Conservation (phyloP, 805 yeast genomes). For the Zygosaccharomyces lentus region DNA sequence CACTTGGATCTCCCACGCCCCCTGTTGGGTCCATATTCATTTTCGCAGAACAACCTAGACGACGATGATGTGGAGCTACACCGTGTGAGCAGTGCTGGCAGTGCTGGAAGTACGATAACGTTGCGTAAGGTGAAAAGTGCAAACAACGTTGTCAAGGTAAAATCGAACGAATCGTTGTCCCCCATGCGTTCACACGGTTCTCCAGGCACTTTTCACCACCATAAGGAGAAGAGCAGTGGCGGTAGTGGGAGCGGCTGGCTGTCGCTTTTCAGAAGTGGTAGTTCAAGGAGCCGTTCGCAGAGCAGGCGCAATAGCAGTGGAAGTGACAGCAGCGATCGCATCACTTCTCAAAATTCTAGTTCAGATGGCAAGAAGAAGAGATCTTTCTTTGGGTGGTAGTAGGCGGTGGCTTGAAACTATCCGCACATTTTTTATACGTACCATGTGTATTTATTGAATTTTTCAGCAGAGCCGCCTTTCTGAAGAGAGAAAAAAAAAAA, state of each 20-base stretch:
- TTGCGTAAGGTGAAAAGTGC: constrained; percentile 26
- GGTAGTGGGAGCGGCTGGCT: constrained; percentile 16
- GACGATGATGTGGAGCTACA: constrained; percentile 6
- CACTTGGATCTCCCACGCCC: constrained; percentile 1
- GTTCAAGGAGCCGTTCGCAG: constrained; percentile 18
- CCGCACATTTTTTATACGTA: not conserved
- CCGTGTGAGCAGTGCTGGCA: constrained; percentile 6
- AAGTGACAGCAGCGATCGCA: constrained; percentile 14
- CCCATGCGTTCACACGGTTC: constrained; percentile 7
- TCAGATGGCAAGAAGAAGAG: constrained; percentile 13
- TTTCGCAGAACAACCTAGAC: not conserved
- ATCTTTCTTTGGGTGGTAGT: constrained; percentile 7
- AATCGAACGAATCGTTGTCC: constrained; percentile 16
- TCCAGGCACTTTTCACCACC: constrained; percentile 6
- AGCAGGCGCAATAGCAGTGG: constrained; percentile 22
- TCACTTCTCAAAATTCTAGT: constrained; percentile 3
- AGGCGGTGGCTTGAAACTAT: not conserved
- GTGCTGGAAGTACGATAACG: constrained; percentile 5
- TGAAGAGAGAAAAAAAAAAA: not conserved
- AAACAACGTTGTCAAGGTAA: constrained; percentile 15
- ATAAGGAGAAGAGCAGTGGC: constrained; percentile 9
- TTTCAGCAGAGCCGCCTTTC: not conserved
- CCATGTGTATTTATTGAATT: not conserved
- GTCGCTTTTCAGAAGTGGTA: constrained; percentile 18
- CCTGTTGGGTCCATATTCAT: not conserved